A percentile compares a stretch with the other conserved stretches of the same genome.
These are phyloP conservation scores for Crepidotus variabilis DNA, from an alignment of 768 basidiomycete genomes.

Conservation along the genomic window DNA sequence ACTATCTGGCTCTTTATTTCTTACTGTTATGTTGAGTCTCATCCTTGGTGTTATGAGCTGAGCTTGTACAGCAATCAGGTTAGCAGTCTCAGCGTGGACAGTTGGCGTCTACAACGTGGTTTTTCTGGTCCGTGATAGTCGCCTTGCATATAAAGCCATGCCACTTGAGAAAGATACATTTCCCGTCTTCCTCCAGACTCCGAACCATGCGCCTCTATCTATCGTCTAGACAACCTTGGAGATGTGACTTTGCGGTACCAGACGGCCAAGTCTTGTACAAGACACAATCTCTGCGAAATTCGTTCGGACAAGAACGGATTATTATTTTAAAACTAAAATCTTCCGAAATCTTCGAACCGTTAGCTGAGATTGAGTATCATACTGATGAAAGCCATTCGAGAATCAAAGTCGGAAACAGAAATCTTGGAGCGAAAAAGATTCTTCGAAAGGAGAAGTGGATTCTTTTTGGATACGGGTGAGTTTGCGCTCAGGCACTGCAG, in stretches of 20 bases:
- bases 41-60: no score
- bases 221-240: not conserved
- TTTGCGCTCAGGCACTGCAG: not conserved
- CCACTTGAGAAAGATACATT: not conserved
- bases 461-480: not conserved
- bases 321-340: not conserved
- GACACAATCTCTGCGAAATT: not conserved
- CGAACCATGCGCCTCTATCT: not conserved
- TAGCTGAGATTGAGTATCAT: not conserved
- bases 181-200: not conserved
- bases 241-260: not conserved
- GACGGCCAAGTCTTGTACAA: not conserved
- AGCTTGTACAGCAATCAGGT: no score
- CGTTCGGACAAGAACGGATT: not conserved
- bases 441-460: not conserved
- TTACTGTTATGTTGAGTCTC: no score
- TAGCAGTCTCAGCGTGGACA: no score
- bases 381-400: not conserved
- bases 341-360: not conserved
- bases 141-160: no score
- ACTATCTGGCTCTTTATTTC: no score
- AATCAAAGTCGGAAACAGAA: not conserved
- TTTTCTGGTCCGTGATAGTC: no score
- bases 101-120: no score
- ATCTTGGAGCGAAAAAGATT: not conserved